These are phyloP conservation scores for Pisolithus orientalis DNA, from an alignment of 768 basidiomycete species.

Conservation along the genomic window DNA sequence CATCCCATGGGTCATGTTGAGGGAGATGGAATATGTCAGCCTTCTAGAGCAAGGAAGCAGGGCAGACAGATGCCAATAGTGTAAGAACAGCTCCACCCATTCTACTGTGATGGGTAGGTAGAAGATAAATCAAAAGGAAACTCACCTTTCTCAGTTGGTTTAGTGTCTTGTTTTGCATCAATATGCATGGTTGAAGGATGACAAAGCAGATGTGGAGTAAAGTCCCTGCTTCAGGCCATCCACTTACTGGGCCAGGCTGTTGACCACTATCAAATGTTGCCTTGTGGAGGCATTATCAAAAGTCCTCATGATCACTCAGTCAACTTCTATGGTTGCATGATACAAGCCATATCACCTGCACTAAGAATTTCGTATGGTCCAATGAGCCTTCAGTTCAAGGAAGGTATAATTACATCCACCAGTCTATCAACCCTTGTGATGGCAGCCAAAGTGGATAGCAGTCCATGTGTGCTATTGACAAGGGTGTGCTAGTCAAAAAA, in stretches of 20 bases:
- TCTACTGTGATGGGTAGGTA: not conserved
- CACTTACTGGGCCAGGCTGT: not conserved
- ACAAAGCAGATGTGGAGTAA: not conserved
- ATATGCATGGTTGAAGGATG: not conserved
- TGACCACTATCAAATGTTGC: not conserved
- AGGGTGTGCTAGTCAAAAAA: too few species aligned
- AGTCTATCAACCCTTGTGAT: too few species aligned
- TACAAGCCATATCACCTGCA: too few species aligned
- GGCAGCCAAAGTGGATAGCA: too few species aligned
- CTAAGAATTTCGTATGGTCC: too few species aligned
- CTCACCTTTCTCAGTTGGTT: slow-evolving; percentile 12
- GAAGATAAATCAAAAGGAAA: slow-evolving; percentile 9
- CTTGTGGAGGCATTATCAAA: too few species aligned
- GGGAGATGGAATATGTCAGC: slow-evolving; percentile 61
- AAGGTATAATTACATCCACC: too few species aligned
- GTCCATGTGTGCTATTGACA: too few species aligned
- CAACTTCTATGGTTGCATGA: too few species aligned
- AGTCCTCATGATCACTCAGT: too few species aligned
- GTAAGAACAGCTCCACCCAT: slow-evolving; percentile 9
- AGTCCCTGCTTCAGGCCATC: not conserved
- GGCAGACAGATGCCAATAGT: slow-evolving; percentile 14
- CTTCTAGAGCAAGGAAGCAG: slow-evolving; percentile 18
- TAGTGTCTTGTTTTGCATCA: not conserved
- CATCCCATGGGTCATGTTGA: slow-evolving; percentile 53
- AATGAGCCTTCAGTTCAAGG: too few species aligned